phyloP scores from a whole-genome alignment of 768 basidiomycete genomes.

The Suillus ampliporus region DNA sequence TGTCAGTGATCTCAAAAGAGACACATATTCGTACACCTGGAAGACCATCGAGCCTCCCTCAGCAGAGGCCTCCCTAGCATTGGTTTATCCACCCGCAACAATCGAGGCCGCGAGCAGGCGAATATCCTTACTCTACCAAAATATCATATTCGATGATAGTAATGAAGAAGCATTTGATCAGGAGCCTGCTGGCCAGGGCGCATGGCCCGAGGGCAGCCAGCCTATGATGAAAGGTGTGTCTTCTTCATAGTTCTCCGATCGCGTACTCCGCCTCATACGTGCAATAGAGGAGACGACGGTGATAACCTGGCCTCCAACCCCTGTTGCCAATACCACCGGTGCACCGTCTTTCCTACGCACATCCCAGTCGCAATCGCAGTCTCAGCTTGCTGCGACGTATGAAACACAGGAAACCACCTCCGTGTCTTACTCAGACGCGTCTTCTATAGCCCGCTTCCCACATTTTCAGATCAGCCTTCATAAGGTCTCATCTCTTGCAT shows the following conservation, averaged over 20 bases:
- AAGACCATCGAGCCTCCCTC: slow-evolving; percentile 42
- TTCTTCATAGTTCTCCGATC: slow-evolving; percentile 4
- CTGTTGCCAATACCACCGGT: slow-evolving; percentile 27
- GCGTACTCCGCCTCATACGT: slow-evolving; percentile 13
- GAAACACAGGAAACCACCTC: slow-evolving; percentile 56
- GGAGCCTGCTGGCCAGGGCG: slow-evolving; percentile 25
- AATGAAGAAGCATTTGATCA: slow-evolving; percentile 39
- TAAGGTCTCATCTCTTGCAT: slow-evolving; percentile 55
- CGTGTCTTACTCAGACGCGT: slow-evolving; percentile 63
- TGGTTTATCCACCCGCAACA: slow-evolving; percentile 53
- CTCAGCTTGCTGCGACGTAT: slow-evolving; percentile 28
- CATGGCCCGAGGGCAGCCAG: slow-evolving; percentile 15
- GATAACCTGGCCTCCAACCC: slow-evolving; percentile 65
- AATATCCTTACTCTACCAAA: slow-evolving; percentile 73
- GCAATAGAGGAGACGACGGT: slow-evolving; percentile 51
- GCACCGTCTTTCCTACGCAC: slow-evolving; percentile 32
- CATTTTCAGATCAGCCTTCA: slow-evolving; percentile 76
- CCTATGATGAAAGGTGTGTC: slow-evolving; percentile 7
- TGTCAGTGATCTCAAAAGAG: slow-evolving; percentile 38
- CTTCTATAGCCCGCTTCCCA: slow-evolving; percentile 77
- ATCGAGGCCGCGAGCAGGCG: slow-evolving; percentile 71
- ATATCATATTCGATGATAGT: slow-evolving; percentile 66
- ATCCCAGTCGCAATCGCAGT: slow-evolving; percentile 29
- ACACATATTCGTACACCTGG: slow-evolving; percentile 50
- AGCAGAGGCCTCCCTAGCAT: slow-evolving; percentile 26